phyloP scores from a whole-genome alignment of 306 rosid species.

The Prunus mira region DNA sequence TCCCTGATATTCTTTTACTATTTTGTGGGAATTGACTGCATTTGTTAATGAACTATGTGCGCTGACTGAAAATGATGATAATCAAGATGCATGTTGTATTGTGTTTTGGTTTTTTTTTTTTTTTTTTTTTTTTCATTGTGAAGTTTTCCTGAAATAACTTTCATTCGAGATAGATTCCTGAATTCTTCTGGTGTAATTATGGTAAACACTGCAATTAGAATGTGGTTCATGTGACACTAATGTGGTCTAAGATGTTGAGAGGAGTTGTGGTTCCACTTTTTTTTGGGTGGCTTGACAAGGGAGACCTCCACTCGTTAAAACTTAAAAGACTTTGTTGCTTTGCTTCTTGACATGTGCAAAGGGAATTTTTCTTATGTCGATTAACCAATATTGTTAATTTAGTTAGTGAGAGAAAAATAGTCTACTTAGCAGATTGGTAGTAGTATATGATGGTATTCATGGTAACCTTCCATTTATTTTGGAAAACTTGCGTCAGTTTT shows the following conservation, averaged over 20 bases:
- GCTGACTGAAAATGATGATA: not conserved
- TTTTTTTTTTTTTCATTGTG: not conserved
- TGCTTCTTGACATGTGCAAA: not conserved
- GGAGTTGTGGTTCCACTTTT: not conserved
- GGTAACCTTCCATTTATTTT: constrained; percentile 1
- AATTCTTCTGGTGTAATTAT: not conserved
- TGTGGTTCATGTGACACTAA: not conserved
- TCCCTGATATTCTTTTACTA: not conserved
- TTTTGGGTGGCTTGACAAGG: not conserved
- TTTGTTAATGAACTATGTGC: not conserved
- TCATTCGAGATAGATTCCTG: not conserved
- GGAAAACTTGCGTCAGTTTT: not conserved
- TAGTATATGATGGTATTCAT: not conserved
- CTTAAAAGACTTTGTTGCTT: not conserved
- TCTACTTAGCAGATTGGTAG: not conserved
- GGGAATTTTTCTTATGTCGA: not conserved
- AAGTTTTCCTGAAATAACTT: not conserved
- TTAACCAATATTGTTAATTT: not conserved
- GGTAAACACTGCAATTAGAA: not conserved
- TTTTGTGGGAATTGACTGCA: not conserved
- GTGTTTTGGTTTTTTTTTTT: not conserved
- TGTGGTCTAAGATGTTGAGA: not conserved
- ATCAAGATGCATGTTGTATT: not conserved
- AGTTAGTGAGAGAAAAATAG: not conserved
- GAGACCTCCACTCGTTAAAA: not conserved